Evolutionary conservation across 192 early-diverging fungal species (phyloP).

Genomic region (Chytriomyces sp.): DNA sequence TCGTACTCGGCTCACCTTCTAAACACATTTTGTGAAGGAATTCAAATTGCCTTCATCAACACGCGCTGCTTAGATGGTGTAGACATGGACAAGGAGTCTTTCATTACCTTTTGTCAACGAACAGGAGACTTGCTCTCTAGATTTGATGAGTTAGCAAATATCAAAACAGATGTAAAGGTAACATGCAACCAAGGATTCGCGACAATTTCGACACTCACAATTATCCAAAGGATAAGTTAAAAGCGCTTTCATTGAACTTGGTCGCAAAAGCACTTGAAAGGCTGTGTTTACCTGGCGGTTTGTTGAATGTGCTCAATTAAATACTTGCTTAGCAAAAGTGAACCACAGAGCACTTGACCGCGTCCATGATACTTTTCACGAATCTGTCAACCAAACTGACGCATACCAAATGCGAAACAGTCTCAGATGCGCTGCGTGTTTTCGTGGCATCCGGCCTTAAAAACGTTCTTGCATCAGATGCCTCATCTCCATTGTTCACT

Average conservation of each 20-base stretch:
- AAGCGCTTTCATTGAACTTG: not conserved
- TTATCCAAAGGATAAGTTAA: not conserved
- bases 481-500: not conserved
- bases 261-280: not conserved
- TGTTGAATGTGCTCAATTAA: not conserved
- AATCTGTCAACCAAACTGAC: not conserved
- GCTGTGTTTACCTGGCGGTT: not conserved
- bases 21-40: not conserved
- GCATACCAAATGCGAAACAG: too few relatives aligned
- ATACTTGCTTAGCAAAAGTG: too few relatives aligned
- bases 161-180: not conserved
- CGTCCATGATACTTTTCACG: not conserved
- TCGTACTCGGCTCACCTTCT: constrained; percentile 6
- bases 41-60: not conserved
- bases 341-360: not conserved
- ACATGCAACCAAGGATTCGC: too few relatives aligned
- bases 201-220: too few relatives aligned
- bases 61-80: not conserved
- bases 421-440: too few relatives aligned
- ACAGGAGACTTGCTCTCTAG: not conserved
- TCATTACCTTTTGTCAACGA: not conserved
- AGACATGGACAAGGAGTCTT: not conserved
- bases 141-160: not conserved
- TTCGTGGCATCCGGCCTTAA: too few relatives aligned
- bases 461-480: too few relatives aligned